A percentile compares a stretch with the other conserved stretches of the same genome.
Conservation (phyloP, 495 filamentous ascomycete species). For the Parachaetomium inaequale region DNA sequence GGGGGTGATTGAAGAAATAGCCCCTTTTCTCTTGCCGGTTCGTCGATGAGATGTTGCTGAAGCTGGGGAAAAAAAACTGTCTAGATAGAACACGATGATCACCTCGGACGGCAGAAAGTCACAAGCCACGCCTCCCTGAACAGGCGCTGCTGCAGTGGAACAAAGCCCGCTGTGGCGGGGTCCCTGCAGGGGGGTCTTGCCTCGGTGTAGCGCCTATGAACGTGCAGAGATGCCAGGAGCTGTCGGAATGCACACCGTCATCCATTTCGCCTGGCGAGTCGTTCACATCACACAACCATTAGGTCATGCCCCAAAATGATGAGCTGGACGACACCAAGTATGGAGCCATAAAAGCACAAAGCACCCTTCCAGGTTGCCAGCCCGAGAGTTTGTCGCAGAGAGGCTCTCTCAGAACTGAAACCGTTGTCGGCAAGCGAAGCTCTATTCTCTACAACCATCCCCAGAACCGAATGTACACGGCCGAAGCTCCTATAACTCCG, state of each 20-base stretch:
- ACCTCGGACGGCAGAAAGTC: neutral
- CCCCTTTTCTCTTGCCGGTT: neutral
- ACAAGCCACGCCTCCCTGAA: neutral
- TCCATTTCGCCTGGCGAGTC: too few species aligned
- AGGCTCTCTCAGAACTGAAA: neutral
- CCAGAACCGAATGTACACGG: conserved; percentile 27
- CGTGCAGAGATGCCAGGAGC: neutral
- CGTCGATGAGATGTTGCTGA: neutral
- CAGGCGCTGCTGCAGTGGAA: conserved; percentile 1
- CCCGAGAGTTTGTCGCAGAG: neutral
- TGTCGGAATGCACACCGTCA: too few species aligned
- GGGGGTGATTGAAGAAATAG: neutral
- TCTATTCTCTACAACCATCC: conserved; percentile 29
- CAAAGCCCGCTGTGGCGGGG: neutral
- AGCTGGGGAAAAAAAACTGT: neutral
- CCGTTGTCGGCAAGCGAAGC: conserved; percentile 11
- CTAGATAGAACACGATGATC: neutral
- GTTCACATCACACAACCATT: conserved; percentile 11
- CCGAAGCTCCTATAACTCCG: conserved; percentile 1
- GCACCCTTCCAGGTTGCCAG: neutral
- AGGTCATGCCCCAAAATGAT: neutral
- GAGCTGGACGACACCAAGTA: neutral
- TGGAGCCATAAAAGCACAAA: neutral
- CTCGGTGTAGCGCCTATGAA: neutral
- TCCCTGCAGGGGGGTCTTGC: neutral